Evolutionary conservation across 306 rosid species (phyloP).

Genomic region (Trichosanthes cucumerina): DNA sequence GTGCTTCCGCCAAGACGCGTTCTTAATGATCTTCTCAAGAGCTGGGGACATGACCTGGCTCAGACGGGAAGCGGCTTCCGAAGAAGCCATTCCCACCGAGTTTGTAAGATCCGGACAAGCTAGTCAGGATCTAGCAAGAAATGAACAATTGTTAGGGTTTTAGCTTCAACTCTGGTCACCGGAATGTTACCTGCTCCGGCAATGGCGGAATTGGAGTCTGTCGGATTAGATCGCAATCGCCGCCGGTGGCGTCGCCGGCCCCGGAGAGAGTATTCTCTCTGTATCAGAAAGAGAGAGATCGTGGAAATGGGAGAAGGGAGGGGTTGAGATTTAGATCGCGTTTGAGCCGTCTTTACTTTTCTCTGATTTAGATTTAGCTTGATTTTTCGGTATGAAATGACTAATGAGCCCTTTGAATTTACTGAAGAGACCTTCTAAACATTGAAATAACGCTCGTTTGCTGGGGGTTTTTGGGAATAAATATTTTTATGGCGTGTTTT

Average conservation of each 20-base stretch:
- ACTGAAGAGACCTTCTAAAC: background rate
- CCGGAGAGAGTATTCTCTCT: background rate
- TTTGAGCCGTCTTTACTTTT: conserved; percentile 4
- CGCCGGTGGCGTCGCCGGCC: background rate
- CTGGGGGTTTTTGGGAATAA: background rate
- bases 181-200: conserved; percentile 1
- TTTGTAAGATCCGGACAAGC: conserved; percentile 28
- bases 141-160: conserved; percentile 20
- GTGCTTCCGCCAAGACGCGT: conserved; percentile 96
- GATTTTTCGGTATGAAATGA: background rate
- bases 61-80: conserved; percentile 99
- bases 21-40: conserved; percentile 75
- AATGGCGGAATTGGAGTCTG: background rate
- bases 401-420: background rate
- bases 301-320: background rate
- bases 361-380: background rate
- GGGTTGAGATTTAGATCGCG: conserved; percentile 14
- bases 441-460: background rate
- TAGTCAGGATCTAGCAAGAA: conserved; percentile 26
- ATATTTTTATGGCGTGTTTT: background rate
- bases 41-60: conserved; percentile 75
- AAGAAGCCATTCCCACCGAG: conserved; percentile 96
- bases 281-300: background rate
- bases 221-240: background rate
- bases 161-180: conserved; percentile 13